Conservation (phyloP, 2,329 filamentous ascomycete species). For the Botrytis deweyae region DNA sequence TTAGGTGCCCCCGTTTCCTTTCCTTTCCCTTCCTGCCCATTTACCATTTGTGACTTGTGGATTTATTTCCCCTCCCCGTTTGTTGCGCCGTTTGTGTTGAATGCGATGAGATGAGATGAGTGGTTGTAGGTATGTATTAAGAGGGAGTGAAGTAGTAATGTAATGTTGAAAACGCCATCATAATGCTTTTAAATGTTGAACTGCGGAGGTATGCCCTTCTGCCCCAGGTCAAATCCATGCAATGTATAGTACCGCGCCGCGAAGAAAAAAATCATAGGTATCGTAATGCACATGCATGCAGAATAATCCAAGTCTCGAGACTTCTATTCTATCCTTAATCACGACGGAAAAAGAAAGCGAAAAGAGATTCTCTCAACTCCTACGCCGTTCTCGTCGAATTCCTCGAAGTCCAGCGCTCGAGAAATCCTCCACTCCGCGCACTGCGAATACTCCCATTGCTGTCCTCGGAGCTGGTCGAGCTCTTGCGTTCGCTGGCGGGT, state of each 20-base stretch:
- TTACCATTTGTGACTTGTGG: not conserved
- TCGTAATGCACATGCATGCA: not conserved
- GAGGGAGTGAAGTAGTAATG: not conserved
- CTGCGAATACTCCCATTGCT: conserved; percentile 8
- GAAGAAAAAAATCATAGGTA: not conserved
- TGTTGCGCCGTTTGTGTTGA: conserved; percentile 3
- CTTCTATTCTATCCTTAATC: not conserved
- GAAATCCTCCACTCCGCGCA: conserved; percentile 11
- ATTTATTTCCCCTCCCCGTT: not conserved
- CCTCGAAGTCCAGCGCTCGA: conserved; percentile 10
- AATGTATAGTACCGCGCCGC: not conserved
- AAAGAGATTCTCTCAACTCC: accelerated
- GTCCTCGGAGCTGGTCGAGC: not conserved
- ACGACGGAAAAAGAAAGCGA: not conserved
- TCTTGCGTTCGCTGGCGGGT: conserved; percentile 15
- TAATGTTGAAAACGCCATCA: conserved; percentile 1
- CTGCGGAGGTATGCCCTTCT: not conserved
- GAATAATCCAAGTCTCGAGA: not conserved
- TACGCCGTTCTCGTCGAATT: not conserved
- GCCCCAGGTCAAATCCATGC: not conserved
- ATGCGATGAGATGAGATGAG: not conserved
- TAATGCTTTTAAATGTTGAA: not conserved
- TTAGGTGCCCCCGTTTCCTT: not conserved
- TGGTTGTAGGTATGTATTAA: not conserved
- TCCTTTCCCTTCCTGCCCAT: not conserved